Evolutionary conservation across 2,329 filamentous ascomycete genomes (phyloP), one percentile per base, ranked within the genome.

Genomic region (Ceratocystiopsis minuta): DNA sequence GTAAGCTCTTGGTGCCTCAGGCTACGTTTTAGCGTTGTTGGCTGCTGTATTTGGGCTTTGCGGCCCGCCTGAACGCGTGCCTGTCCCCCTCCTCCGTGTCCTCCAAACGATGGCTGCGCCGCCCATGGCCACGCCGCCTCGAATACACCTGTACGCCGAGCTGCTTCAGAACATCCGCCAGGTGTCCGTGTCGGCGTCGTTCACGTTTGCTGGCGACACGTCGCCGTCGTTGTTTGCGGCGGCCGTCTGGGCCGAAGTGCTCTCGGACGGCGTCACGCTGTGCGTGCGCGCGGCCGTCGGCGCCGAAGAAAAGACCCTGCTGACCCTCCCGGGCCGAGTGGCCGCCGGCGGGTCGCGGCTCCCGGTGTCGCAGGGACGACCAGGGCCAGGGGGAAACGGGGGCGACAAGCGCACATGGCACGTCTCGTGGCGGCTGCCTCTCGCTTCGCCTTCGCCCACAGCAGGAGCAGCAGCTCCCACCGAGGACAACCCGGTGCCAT

Each of bases 91-190:
- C 24, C 24, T 28, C 24, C 4, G 24, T 28, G 24, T 28, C 24
- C 24, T 28, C 7, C 24, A 28, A 9, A 28, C 24, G 6, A 28
- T 28, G 24, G 24, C 24, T 28, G 11, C 24, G 24, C 24, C 24
- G 24, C 4, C 24, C 24, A 10, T 28, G 24, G 24, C 24, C 7
- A 10, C 24, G 7, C 24, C 33, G 18, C 12, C 34, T 3, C 34
- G 33, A 7, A 40, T 49, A 12, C 45, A 46, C 15, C 62, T 80
- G 17, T 79, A 80, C 52, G 75, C 75, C 6, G 77, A 81, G 57
- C 63, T 79, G 2, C 65, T 80, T 3, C 61, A 67, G 24, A 78
- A 79, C 45, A 76, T 81, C 48, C 65, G 69, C 36, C 74, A 78
- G 53, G 63, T 80, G 34, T 77, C 75, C 5, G 58, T 79, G 17